Evolutionary conservation across 2,329 filamentous ascomycete genomes (phyloP).

Genomic region (Zasmidium citrigriseum): DNA sequence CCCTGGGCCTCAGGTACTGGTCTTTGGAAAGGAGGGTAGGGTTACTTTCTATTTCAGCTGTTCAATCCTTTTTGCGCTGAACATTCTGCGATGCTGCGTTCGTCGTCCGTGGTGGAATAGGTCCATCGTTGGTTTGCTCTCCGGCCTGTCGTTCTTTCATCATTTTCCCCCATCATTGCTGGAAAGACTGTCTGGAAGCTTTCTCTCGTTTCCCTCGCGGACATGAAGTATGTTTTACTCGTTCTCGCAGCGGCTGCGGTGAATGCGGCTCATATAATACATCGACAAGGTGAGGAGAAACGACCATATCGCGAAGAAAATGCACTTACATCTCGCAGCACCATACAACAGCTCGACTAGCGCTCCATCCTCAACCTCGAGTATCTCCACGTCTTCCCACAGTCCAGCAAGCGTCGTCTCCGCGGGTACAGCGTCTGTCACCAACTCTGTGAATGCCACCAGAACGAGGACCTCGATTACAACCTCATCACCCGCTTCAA

Average conservation of each 20-base stretch:
- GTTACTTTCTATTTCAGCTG: neutral
- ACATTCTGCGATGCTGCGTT: neutral
- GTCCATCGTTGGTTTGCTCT: neutral
- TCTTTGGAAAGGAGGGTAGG: neutral
- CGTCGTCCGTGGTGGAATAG: neutral
- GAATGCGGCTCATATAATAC: too few species aligned
- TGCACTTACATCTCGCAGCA: neutral
- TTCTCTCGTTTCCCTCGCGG: neutral
- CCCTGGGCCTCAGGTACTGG: neutral
- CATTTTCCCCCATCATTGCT: neutral
- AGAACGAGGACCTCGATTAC: neutral
- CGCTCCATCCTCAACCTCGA: neutral
- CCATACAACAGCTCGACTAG: neutral
- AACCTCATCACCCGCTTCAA: neutral
- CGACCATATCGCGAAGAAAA: too few species aligned
- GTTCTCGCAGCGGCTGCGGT: neutral
- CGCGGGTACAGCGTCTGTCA: neutral
- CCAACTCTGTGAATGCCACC: neutral
- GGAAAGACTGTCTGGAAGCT: neutral
- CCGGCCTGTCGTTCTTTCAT: neutral
- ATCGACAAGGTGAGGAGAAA: neutral
- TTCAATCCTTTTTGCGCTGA: neutral
- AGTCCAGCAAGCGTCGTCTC: neutral
- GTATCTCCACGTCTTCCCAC: neutral
- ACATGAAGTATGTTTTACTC: neutral